Percentiles rank a stretch among this genome's conserved stretches.
Evolutionary conservation across 495 filamentous ascomycete species (phyloP).

Genomic region (Lasiosphaeris hirsuta): DNA sequence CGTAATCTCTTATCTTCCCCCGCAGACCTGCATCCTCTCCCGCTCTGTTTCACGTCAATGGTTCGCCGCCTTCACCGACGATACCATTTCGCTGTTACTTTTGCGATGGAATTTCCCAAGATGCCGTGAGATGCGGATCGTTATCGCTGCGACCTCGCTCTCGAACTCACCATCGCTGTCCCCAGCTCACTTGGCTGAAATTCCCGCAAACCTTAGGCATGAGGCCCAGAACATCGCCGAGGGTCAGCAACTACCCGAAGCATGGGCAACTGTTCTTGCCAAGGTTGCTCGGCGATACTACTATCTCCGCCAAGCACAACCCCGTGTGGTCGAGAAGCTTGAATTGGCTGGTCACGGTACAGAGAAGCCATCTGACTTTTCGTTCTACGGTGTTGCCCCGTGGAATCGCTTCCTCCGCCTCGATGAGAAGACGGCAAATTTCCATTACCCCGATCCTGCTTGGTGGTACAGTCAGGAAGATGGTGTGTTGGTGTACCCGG

Average conservation of each 20-base stretch:
- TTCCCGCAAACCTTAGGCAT: neutral
- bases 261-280: conserved; percentile 49
- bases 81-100: conserved; percentile 42
- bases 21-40: conserved; percentile 50
- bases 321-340: conserved; percentile 49
- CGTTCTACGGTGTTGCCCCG: conserved; percentile 43
- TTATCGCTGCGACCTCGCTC: conserved; percentile 14
- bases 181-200: no score
- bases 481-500: conserved; percentile 56
- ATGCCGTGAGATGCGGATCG: conserved; percentile 51
- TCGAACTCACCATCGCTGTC: neutral
- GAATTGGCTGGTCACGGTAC: conserved; percentile 26
- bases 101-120: conserved; percentile 52
- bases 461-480: conserved; percentile 59
- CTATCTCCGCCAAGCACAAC: conserved; percentile 48
- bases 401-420: conserved; percentile 57
- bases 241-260: neutral
- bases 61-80: conserved; percentile 52
- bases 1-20: conserved; percentile 49
- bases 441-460: conserved; percentile 51
- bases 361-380: conserved; percentile 36
- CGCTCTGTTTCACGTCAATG: conserved; percentile 56
- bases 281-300: conserved; percentile 55
- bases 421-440: conserved; percentile 36
- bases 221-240: neutral